These are phyloP conservation scores for Lecanicillium sp. DNA, from an alignment of 2,329 filamentous ascomycete genomes.

Conservation along the genomic window DNA sequence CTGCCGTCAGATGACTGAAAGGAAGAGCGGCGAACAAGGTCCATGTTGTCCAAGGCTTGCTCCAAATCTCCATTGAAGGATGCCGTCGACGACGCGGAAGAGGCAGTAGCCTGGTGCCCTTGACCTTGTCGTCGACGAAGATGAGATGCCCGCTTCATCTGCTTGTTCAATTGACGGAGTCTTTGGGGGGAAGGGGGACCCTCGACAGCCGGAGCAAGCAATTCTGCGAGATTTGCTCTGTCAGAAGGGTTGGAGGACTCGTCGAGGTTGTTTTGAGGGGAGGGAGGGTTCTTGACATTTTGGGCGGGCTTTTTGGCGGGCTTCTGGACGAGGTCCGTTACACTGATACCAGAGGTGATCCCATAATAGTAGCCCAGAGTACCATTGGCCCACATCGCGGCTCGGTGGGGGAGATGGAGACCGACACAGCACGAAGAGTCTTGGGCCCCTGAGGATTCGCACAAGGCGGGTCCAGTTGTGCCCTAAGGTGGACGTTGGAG, in stretches of 20 bases:
- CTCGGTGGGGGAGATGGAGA: slow-evolving; percentile 2
- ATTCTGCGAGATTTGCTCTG: slow-evolving; percentile 26
- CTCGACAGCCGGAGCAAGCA: slow-evolving; percentile 51
- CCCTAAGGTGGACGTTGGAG: background rate
- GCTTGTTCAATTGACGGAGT: slow-evolving; percentile 49
- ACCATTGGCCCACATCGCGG: slow-evolving; percentile 9
- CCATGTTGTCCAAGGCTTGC: slow-evolving; percentile 36
- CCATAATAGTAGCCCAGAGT: slow-evolving; percentile 6
- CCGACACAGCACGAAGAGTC: background rate
- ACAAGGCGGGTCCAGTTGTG: background rate
- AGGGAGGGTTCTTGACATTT: slow-evolving; percentile 6
- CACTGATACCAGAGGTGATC: background rate
- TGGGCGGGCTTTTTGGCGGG: slow-evolving; percentile 3
- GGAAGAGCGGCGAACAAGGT: slow-evolving; percentile 49
- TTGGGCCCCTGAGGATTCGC: slow-evolving; percentile 1
- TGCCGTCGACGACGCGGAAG: slow-evolving; percentile 46
- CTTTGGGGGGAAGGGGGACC: slow-evolving; percentile 54
- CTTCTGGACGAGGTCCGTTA: no score
- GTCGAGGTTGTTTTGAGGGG: slow-evolving; percentile 10
- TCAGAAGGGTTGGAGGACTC: background rate
- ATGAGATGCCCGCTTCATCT: slow-evolving; percentile 48
- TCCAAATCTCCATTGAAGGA: slow-evolving; percentile 39
- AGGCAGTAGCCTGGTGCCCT: slow-evolving; percentile 36
- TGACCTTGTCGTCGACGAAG: slow-evolving; percentile 20
- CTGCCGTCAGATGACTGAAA: slow-evolving; percentile 46